These are phyloP conservation scores for Fraxinus paxiana DNA, from an alignment of 305 asterid species.

Conservation along the genomic window DNA sequence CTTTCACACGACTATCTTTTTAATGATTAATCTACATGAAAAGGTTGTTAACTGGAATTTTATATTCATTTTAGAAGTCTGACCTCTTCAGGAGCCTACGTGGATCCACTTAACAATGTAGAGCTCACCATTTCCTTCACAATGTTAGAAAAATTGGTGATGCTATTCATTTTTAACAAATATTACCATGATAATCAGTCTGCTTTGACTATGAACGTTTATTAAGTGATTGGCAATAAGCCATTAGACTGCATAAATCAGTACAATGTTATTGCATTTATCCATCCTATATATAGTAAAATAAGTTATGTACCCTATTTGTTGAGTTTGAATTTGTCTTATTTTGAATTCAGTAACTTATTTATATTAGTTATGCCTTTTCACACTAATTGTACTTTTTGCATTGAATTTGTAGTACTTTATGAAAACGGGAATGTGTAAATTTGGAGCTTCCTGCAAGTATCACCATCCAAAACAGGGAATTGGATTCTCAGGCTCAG, in stretches of 20 bases:
- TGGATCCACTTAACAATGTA: neutral
- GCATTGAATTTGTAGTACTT: constrained; percentile 54
- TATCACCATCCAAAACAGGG: constrained; percentile 93
- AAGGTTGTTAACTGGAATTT: neutral
- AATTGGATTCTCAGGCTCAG: constrained; percentile 54
- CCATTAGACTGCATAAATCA: neutral
- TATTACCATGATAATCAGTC: neutral
- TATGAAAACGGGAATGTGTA: constrained; percentile 83
- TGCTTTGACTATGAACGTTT: neutral
- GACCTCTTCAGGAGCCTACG: neutral
- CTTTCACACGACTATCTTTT: neutral
- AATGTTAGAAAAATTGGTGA: neutral
- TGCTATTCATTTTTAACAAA: neutral
- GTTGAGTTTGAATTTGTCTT: neutral
- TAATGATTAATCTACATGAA: neutral
- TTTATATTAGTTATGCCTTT: neutral
- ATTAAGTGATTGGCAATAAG: neutral
- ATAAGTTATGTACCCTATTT: neutral
- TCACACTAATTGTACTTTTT: constrained; percentile 25
- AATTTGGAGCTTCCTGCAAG: constrained; percentile 89
- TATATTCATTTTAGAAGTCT: neutral
- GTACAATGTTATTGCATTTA: neutral
- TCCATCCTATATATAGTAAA: neutral
- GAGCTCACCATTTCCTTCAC: neutral
- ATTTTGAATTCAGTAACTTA: constrained; percentile 4